Conservation (phyloP, 2,329 filamentous ascomycete species). For the Ophiocordyceps unilateralis region DNA sequence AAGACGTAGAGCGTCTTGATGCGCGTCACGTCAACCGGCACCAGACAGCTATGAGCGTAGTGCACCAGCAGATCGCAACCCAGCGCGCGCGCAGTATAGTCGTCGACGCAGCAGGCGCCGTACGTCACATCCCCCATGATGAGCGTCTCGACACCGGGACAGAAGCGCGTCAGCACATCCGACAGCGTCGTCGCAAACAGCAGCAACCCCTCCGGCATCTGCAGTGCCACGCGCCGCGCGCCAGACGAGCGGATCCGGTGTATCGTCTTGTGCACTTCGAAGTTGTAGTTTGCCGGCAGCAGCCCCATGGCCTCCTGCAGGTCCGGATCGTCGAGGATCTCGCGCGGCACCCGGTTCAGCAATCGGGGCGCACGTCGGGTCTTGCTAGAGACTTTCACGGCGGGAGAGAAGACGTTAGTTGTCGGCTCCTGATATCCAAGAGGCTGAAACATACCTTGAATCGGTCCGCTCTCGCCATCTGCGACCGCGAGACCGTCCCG, state of each 20-base stretch:
- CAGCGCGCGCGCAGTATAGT: slow-evolving; percentile 86
- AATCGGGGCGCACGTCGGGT: slow-evolving; percentile 58
- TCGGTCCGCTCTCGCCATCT: slow-evolving; percentile 13
- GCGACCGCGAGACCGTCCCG: slow-evolving; percentile 17
- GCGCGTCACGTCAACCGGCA: slow-evolving; percentile 88
- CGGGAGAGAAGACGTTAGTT: neutral
- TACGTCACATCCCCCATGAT: slow-evolving; percentile 99
- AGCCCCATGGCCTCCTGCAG: slow-evolving; percentile 78
- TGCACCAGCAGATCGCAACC: slow-evolving; percentile 91
- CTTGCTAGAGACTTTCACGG: slow-evolving; percentile 38
- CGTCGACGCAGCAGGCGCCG: slow-evolving; percentile 95
- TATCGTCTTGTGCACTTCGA: slow-evolving; percentile 96
- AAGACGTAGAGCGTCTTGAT: slow-evolving; percentile 98
- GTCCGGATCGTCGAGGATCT: slow-evolving; percentile 69
- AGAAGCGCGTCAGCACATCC: slow-evolving; percentile 90
- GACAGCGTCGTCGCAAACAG: slow-evolving; percentile 96
- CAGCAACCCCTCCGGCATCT: slow-evolving; percentile 90
- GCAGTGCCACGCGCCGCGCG: slow-evolving; percentile 75
- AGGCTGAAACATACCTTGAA: slow-evolving; percentile 30
- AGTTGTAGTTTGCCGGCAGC: slow-evolving; percentile 90
- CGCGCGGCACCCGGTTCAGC: slow-evolving; percentile 78
- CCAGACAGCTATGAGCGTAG: slow-evolving; percentile 92
- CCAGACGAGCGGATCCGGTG: slow-evolving; percentile 71
- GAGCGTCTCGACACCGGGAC: slow-evolving; percentile 73
- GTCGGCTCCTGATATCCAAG: neutral